These are phyloP conservation scores for Pleurotus pulmonarius DNA, from an alignment of 768 basidiomycete genomes.

Conservation along the genomic window DNA sequence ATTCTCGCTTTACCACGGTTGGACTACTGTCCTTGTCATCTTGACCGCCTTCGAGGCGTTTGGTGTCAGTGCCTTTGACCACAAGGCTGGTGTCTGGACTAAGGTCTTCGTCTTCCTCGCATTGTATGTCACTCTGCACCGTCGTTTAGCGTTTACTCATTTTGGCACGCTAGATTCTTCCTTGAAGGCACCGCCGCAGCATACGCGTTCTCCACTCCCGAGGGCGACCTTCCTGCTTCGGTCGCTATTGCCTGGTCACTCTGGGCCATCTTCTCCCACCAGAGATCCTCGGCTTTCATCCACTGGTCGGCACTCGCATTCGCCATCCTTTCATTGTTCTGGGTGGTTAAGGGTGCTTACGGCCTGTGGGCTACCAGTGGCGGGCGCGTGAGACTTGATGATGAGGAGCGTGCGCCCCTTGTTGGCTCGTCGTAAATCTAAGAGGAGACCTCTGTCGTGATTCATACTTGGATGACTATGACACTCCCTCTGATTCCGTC, in stretches of 20 bases:
- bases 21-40: conserved; percentile 82
- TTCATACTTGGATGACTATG: background rate
- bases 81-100: conserved; percentile 81
- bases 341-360: conserved; percentile 74
- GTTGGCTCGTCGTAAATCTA: conserved; percentile 32
- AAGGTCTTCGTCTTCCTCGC: conserved; percentile 94
- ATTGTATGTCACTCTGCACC: conserved; percentile 46
- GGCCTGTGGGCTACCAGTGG: conserved; percentile 44
- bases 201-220: conserved; percentile 86
- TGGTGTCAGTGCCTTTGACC: conserved; percentile 65
- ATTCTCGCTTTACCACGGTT: conserved; percentile 94
- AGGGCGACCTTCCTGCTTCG: conserved; percentile 91
- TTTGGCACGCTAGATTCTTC: conserved; percentile 60
- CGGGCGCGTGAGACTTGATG: conserved; percentile 59
- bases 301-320: conserved; percentile 89
- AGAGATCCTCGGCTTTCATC: conserved; percentile 67
- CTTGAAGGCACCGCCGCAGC: conserved; percentile 89
- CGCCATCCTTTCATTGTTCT: conserved; percentile 79
- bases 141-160: background rate
- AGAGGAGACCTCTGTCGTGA: too few species aligned
- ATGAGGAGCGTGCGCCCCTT: conserved; percentile 88
- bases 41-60: conserved; percentile 87
- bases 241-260: conserved; percentile 92
- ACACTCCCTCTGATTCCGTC: background rate
- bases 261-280: conserved; percentile 86